These are phyloP conservation scores for Lagenidium sp. DNA, from an alignment of 352 stramenopile species.

Conservation along the genomic window DNA sequence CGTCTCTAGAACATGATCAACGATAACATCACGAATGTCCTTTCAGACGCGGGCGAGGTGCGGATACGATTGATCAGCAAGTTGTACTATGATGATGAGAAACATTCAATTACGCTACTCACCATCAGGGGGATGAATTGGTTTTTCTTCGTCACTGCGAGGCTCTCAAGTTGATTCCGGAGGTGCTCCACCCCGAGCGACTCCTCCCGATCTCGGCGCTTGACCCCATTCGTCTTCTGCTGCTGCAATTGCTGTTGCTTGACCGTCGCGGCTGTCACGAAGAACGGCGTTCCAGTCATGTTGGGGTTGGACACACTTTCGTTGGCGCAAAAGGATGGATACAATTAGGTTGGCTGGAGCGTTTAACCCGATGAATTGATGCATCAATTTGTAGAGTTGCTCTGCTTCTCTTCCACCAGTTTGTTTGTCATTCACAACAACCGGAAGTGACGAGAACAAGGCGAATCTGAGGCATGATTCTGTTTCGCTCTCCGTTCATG, in stretches of 20 bases:
- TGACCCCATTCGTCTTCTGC: slow-evolving; percentile 9
- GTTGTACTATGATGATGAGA: no score
- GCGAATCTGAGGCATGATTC: slow-evolving; percentile 3
- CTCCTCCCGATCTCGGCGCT: slow-evolving; percentile 16
- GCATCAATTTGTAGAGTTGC: background rate
- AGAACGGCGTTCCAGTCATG: slow-evolving; percentile 52
- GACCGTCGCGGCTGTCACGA: slow-evolving; percentile 26
- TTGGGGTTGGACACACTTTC: no score
- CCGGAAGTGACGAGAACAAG: slow-evolving; percentile 58
- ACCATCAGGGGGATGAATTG: slow-evolving; percentile 37
- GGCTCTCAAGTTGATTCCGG: slow-evolving; percentile 25
- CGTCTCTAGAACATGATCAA: slow-evolving; percentile 50
- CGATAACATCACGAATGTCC: slow-evolving; percentile 57
- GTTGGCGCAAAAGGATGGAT: no score
- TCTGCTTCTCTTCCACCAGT: background rate
- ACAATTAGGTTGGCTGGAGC: slow-evolving; percentile 18
- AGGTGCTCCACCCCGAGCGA: slow-evolving; percentile 15
- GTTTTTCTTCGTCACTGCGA: slow-evolving; percentile 22
- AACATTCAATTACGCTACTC: no score
- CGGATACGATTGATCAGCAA: background rate
- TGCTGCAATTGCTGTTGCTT: slow-evolving; percentile 11
- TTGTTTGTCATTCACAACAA: slow-evolving; percentile 1
- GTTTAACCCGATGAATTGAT: background rate
- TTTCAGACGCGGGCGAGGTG: no score
- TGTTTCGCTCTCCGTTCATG: background rate